Conservation (phyloP, 139 green algal genomes). For the Chlamydomonas sp. region DNA sequence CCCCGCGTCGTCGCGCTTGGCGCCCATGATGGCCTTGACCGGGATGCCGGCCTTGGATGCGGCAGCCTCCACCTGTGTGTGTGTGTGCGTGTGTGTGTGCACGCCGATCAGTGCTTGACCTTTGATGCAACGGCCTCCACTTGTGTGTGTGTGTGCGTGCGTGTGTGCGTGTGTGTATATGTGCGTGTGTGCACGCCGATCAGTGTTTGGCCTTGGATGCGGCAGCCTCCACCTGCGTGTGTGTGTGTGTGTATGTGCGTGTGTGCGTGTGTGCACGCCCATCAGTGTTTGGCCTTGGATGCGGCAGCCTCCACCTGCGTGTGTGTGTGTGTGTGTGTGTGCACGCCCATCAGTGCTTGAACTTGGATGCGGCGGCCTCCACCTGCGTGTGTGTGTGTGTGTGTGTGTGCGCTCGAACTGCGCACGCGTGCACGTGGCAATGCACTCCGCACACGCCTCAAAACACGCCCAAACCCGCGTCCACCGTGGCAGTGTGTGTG, state of each 20-base stretch:
- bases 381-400: too few relatives aligned
- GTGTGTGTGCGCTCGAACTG: too few relatives aligned
- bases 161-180: neutral
- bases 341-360: neutral
- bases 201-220: neutral
- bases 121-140: neutral
- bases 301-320: too few relatives aligned
- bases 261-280: too few relatives aligned
- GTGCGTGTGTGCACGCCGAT: neutral
- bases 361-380: too few relatives aligned
- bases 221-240: too few relatives aligned
- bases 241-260: too few relatives aligned
- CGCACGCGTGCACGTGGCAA: neutral
- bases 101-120: too few relatives aligned
- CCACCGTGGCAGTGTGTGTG: neutral
- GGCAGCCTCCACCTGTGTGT: too few relatives aligned
- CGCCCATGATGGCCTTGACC: constrained; percentile 22
- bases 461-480: neutral
- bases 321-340: neutral
- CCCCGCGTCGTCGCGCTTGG: constrained; percentile 23
- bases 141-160: neutral
- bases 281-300: neutral
- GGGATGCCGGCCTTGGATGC: constrained; percentile 18
- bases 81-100: too few relatives aligned
- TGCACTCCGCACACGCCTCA: constrained; percentile 13